Percentiles rank a stretch among this genome's conserved stretches.
These are phyloP conservation scores for Candida xiaguanensis DNA, from an alignment of 805 yeast genomes.

Conservation along the genomic window DNA sequence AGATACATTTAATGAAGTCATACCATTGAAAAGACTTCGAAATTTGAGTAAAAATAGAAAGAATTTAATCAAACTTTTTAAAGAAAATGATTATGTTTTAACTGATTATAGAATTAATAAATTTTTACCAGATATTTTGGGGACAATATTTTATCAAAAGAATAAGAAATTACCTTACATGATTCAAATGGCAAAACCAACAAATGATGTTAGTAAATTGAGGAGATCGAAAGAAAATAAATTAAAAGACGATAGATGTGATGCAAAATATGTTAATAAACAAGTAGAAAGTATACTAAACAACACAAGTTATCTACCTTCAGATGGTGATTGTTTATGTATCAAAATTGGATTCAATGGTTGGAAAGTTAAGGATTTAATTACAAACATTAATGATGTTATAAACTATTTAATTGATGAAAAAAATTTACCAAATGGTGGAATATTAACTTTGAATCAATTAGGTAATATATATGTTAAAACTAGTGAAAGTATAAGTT, in stretches of 20 bases:
- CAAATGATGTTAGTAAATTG: constrained; percentile 19
- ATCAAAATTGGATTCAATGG: constrained; percentile 57
- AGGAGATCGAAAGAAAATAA: constrained; percentile 18
- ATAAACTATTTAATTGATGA: constrained; percentile 44
- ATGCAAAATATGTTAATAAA: constrained; percentile 56
- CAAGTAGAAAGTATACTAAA: constrained; percentile 64
- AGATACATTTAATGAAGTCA: constrained; percentile 57
- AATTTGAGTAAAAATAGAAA: constrained; percentile 41
- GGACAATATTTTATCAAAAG: constrained; percentile 57
- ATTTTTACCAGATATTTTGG: constrained; percentile 54
- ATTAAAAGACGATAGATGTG: constrained; percentile 56
- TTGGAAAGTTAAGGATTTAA: constrained; percentile 39
- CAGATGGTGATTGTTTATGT: constrained; percentile 59
- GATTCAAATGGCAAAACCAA: constrained; percentile 54
- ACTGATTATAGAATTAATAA: constrained; percentile 68
- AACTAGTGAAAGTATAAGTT: constrained; percentile 61
- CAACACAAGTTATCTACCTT: constrained; percentile 56
- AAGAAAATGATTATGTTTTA: constrained; percentile 63
- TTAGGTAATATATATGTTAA: constrained; percentile 56
- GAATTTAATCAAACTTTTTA: constrained; percentile 45
- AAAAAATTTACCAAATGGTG: constrained; percentile 54
- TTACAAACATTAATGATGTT: constrained; percentile 52
- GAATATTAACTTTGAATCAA: constrained; percentile 40
- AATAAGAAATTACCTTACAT: constrained; percentile 66
- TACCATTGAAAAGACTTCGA: constrained; percentile 56